These are phyloP conservation scores for Amoebophrya sp. DNA, from an alignment of 169 alveolate genomes.

Conservation along the genomic window DNA sequence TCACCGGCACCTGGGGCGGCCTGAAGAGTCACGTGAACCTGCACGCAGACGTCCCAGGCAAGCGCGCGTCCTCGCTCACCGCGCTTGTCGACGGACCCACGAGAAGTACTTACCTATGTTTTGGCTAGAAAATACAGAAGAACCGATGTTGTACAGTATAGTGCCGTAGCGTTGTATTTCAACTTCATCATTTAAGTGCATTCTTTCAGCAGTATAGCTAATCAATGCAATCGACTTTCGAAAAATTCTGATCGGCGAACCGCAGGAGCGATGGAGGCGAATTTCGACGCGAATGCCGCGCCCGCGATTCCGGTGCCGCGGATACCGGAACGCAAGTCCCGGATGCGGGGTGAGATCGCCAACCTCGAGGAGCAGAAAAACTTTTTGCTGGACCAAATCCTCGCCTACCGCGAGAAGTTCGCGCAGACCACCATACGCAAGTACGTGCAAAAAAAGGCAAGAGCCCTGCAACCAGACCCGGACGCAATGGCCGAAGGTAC, in stretches of 20 bases:
- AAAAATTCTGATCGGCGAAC: too few relatives aligned
- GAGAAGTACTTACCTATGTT: too few relatives aligned
- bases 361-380: not conserved
- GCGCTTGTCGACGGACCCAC: not conserved
- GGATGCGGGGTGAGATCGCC: not conserved
- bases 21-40: not conserved
- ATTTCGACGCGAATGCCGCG: not conserved
- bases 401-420: not conserved
- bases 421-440: not conserved
- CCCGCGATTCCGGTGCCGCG: not conserved
- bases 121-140: too few relatives aligned
- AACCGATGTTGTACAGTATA: too few relatives aligned
- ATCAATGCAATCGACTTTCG: too few relatives aligned
- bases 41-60: not conserved
- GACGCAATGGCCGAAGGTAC: constrained; percentile 1
- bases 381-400: not conserved
- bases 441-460: not conserved
- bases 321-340: not conserved
- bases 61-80: not conserved
- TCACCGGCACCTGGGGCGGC: too few relatives aligned
- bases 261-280: not conserved
- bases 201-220: too few relatives aligned
- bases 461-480: not conserved
- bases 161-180: too few relatives aligned
- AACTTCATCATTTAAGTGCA: too few relatives aligned